Conservation (phyloP, 2,329 filamentous ascomycete species). For the Paraphoma sp. region DNA sequence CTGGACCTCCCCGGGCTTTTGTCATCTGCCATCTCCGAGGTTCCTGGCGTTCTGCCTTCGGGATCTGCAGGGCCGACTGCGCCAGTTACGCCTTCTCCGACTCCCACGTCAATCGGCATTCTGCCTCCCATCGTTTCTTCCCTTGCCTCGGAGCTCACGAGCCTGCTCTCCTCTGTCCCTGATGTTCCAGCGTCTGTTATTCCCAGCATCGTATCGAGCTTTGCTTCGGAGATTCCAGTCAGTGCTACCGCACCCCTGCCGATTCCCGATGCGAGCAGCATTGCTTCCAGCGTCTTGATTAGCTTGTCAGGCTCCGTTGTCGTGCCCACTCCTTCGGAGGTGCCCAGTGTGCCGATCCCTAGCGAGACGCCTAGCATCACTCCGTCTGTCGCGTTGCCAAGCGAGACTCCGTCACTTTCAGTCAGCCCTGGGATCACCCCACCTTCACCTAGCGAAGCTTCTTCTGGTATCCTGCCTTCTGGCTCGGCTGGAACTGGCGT, state of each 20-base stretch:
- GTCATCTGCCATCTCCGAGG: slow-evolving; percentile 28
- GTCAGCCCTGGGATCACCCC: not conserved
- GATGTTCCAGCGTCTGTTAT: slow-evolving; percentile 23
- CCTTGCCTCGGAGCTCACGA: slow-evolving; percentile 21
- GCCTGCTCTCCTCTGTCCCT: slow-evolving; percentile 25
- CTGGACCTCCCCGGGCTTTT: slow-evolving; percentile 20
- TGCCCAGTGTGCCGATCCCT: not conserved
- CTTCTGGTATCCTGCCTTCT: slow-evolving; percentile 12
- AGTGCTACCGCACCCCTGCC: slow-evolving; percentile 22
- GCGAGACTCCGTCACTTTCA: not conserved
- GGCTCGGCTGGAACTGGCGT: not conserved
- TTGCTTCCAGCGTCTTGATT: slow-evolving; percentile 13
- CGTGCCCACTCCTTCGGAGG: slow-evolving; percentile 3
- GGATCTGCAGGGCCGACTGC: slow-evolving; percentile 25
- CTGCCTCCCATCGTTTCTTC: slow-evolving; percentile 23
- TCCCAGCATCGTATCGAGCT: slow-evolving; percentile 23
- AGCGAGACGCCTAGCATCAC: slow-evolving; percentile 6
- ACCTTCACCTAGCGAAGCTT: not conserved
- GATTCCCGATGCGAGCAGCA: slow-evolving; percentile 15
- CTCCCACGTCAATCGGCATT: slow-evolving; percentile 14
- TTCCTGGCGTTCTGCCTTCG: slow-evolving; percentile 24
- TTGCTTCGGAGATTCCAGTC: slow-evolving; percentile 19
- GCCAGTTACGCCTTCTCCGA: slow-evolving; percentile 18
- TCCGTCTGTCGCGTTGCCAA: slow-evolving; percentile 2
- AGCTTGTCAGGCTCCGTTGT: slow-evolving; percentile 7